Evolutionary conservation across 2,329 filamentous ascomycete species (phyloP), one percentile per base, ranked within the genome.

Genomic region (Pseudogymnoascus verrucosus): DNA sequence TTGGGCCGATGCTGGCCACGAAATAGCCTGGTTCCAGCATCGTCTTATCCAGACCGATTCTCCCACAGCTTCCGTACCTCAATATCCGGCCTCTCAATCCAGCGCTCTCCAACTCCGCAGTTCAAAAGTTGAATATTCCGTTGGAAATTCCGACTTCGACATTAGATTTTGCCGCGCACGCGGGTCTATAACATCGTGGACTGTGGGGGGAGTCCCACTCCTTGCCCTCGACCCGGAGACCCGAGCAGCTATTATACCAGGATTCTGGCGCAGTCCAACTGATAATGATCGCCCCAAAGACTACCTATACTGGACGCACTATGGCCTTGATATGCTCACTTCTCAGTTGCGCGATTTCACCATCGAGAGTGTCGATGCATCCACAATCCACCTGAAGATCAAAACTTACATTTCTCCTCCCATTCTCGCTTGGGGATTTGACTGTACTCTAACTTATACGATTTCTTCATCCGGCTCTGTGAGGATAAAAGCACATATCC

Each of bases 231-330:
- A 77, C 59, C 74, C 78, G 0, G 70, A 66, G 37, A 74, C 74
- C 2, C 68, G 72, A 6, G 72, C 74, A 3, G 78, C 76, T 21
- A 71, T 80, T 14, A 68, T 73, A 7, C 78, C 82, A 1, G 76
- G 78, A 5, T 84, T 89, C 74, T 89, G 85, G 80, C 83, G 86
- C 4, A 83, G 86, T 0, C 80, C 81, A 12, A 89, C 86, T 0
- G 84, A 89, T 72, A 89, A 89, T 68, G 87, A 89, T 69, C 75
- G 77, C 0, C 78, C 82, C 0, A 70, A 74, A 14, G 81, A 83
- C 10, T 77, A 82, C 3, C 79, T 78, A 4, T 83, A 87, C 67
- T 89, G 86, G 86, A 75, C 79, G 51, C 76, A 78, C 16, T 80
- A 79, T 61, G 80, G 81, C 0, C 74, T 84, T 6, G 74, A 83